phyloP scores from a whole-genome alignment of 139 green algal genomes.

The Desmodesmus armatus region DNA sequence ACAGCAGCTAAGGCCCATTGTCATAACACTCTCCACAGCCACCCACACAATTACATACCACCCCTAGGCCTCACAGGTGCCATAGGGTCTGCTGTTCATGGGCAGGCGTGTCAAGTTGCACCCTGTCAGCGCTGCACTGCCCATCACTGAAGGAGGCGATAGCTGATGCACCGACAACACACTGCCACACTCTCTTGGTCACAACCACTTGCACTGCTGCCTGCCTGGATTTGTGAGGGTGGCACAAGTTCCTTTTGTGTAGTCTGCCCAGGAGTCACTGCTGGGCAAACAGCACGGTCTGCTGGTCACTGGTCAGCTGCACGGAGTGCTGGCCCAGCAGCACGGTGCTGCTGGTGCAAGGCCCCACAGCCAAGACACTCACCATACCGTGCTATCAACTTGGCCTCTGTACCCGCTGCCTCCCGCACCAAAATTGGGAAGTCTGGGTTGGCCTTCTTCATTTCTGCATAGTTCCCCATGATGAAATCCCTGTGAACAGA shows the following conservation, averaged over 20 bases:
- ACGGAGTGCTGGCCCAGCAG: not conserved
- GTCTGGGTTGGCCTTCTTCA: conserved; percentile 91
- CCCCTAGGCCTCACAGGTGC: too few species aligned
- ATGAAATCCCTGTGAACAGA: conserved; percentile 85
- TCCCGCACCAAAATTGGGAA: conserved; percentile 91
- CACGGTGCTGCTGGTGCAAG: not conserved
- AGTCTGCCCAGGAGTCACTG: not conserved
- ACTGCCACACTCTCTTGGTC: too few species aligned
- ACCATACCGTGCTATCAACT: conserved; percentile 87
- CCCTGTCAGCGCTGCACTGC: too few species aligned
- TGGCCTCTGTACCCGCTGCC: conserved; percentile 75
- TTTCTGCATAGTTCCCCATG: conserved; percentile 81
- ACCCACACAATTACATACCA: too few species aligned
- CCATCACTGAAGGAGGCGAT: too few species aligned
- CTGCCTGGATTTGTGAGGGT: too few species aligned
- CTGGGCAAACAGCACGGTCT: not conserved
- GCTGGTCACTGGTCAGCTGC: not conserved
- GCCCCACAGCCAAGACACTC: conserved; percentile 14
- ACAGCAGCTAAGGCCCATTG: too few species aligned
- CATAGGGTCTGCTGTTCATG: too few species aligned
- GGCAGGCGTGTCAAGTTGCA: too few species aligned
- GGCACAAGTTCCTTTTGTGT: not conserved
- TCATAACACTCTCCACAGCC: too few species aligned
- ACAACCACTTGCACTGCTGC: too few species aligned
- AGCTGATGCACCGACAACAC: too few species aligned